Base-by-base conservation (phyloP, 768 basidiomycete genomes). In the Panus rudis region DNA sequence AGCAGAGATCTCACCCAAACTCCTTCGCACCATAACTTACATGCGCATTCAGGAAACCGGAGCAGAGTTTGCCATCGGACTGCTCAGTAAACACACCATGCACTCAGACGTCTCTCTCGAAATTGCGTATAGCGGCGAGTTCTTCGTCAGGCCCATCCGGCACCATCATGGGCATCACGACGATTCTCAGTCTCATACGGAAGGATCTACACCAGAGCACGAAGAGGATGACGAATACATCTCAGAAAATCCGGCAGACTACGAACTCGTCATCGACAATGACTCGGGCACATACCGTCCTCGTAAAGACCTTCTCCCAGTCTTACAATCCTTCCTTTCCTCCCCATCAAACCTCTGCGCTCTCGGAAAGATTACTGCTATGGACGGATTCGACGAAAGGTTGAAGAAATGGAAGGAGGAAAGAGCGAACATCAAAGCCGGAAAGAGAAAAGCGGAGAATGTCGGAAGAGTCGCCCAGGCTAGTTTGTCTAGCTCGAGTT, bases 191-290 rank as follows among this genome's bases (percentile, higher is more conserved):
- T 8, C 12, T 26, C 10, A 28, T 14, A 30, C 12, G 39, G 28
- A 8, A 8, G 8, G 8, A 42, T n/a, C n/a, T n/a, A n/a, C n/a
- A n/a, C n/a, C 56, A 52, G 28, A 45, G 44, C 14, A 27, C 20
- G 49, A 40, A 21, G 37, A 51, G 20, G 41, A 27, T 6, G 52
- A 47, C 26, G 44, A 34, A 1, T 19, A 39, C 12, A 37, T 39
- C 19, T 52, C 55, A 4, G 58, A 52, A 34, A 61, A 65, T 50
- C 65, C 65, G 7, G 50, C 56, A n/a, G 46, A 47, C 23, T 71
- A 69, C 56, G 69, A 71, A 56, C 63, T 71, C 23, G 55, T 73
- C 39, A 71, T 71, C 55, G 69, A 71, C 58, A 71, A 73, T 52
- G 66, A 70, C 53, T 65, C 63, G 31, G 71, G 71, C 3, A 73